phyloP scores from a whole-genome alignment of 805 yeast species.

The Suhomyces canberraensis region DNA sequence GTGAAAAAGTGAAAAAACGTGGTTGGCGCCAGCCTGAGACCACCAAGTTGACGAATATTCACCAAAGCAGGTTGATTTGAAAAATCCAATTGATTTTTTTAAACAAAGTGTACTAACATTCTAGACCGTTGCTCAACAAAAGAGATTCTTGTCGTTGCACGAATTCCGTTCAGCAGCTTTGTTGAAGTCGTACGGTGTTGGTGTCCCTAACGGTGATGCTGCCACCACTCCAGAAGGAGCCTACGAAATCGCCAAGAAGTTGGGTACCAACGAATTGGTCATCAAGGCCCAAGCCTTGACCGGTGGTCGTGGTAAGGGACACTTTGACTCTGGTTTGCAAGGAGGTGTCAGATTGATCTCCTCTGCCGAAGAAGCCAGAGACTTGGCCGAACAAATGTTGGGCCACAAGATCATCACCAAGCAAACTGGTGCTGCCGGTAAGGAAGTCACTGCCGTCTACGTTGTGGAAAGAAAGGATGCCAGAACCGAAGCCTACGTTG shows the following conservation, averaged over 20 bases:
- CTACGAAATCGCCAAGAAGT: constrained; percentile 69
- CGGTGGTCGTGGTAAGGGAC: constrained; percentile 99
- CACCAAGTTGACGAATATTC: no score
- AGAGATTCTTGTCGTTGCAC: constrained; percentile 84
- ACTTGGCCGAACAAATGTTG: constrained; percentile 85
- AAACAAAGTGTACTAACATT: constrained; percentile 20
- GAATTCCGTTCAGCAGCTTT: constrained; percentile 94
- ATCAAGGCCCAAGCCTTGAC: constrained; percentile 98
- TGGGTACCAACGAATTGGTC: constrained; percentile 80
- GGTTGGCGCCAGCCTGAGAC: no score
- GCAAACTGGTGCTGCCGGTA: constrained; percentile 97
- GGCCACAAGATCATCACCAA: constrained; percentile 92
- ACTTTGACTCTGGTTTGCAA: constrained; percentile 90
- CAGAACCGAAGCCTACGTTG: constrained; percentile 90
- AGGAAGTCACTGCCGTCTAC: constrained; percentile 94
- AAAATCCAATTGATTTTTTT: no score
- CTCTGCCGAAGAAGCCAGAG: constrained; percentile 81
- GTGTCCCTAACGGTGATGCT: constrained; percentile 88
- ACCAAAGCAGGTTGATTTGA: no score
- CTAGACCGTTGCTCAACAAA: constrained; percentile 31
- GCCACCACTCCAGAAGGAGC: constrained; percentile 91
- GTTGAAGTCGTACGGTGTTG: constrained; percentile 77
- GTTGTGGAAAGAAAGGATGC: constrained; percentile 93
- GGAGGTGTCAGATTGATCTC: constrained; percentile 94
- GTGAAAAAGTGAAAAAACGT: no score